Base-by-base conservation (phyloP, 352 stramenopile species). In the Phytophthora lateralis region DNA sequence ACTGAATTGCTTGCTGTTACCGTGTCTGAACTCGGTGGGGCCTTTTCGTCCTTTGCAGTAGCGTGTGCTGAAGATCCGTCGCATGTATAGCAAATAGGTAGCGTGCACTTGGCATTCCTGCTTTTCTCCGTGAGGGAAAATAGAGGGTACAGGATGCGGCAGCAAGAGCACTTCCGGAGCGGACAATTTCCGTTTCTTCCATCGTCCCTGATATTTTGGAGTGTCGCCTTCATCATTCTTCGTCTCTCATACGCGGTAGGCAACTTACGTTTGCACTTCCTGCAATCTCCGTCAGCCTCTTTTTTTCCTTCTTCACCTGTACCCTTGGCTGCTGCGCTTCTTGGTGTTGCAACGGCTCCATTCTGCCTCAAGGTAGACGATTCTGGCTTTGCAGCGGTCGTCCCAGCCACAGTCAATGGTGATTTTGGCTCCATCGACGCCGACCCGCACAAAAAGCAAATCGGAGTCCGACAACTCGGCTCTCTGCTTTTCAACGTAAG, bases 101-200 rank as follows among this genome's bases (percentile, higher is more conserved):
- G 15, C 4, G 44, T 41, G 10, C 29, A 52, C 20, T 29, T 45
- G 30, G 45, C 20, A 11, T 41, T 59, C 37, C 29, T 48, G 21
- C 35, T 54, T 14, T 41, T 54, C 39, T 47, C 34, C 15, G 43
- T 42, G 10, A 61, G 11, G 9, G 43, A 54, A 41, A 34, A 43
- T 2, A 61, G 43, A 14, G 54, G 34, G 17, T 34, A 61, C 34
- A 35, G 54, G 24, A 61, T 54, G n/a, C 29, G 46, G 7, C 53
- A 60, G 53, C 53, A 60, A 6, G 30, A 29, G n/a, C 54, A 61
- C 30, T 61, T 43, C 17, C 54, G 47, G 12, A 34, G 38, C 34
- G 54, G 54, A 0, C 41, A 42, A 7, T 30, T 20, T 9, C 30
- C n/a, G 30, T 41, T 43, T 41, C 27, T 26, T 42, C 17, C 27